Percentiles rank a stretch among this genome's conserved stretches.
These are phyloP conservation scores for Backusella westeae DNA, from an alignment of 192 early-diverging fungal genomes.

Conservation along the genomic window DNA sequence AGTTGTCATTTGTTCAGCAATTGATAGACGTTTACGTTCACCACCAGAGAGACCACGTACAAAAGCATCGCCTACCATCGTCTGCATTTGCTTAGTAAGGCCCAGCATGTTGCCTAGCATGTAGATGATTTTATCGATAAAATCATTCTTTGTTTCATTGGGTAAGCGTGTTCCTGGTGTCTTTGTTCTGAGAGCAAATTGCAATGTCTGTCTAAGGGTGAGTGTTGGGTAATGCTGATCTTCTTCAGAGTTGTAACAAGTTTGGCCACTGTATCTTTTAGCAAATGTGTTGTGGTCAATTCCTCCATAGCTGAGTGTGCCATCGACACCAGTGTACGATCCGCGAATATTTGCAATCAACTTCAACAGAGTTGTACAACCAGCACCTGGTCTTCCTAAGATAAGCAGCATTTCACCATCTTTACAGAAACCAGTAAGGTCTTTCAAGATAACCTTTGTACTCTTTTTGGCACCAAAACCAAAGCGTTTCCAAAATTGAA, in stretches of 20 bases:
- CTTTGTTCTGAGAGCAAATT: conserved; percentile 75
- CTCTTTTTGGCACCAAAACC: not conserved
- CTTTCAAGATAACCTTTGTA: conserved; percentile 48
- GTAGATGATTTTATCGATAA: conserved; percentile 45
- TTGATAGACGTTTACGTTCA: conserved; percentile 75
- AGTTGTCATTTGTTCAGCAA: conserved; percentile 75
- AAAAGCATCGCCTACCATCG: conserved; percentile 73
- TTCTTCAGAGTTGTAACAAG: conserved; percentile 79
- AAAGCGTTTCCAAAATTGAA: not conserved
- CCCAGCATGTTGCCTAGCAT: conserved; percentile 51
- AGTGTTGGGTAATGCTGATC: conserved; percentile 76
- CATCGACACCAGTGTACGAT: conserved; percentile 49
- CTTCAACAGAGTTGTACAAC: conserved; percentile 62
- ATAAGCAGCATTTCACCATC: conserved; percentile 74
- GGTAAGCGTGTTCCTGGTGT: conserved; percentile 58
- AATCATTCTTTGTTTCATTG: conserved; percentile 44
- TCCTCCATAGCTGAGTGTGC: conserved; percentile 65
- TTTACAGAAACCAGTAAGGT: conserved; percentile 64
- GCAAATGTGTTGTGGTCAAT: conserved; percentile 57
- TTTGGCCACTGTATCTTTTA: conserved; percentile 64
- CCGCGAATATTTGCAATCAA: conserved; percentile 56
- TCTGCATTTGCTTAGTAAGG: conserved; percentile 61
- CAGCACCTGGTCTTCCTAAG: conserved; percentile 68
- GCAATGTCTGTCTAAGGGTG: conserved; percentile 73
- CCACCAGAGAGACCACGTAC: conserved; percentile 76